Evolutionary conservation across 2,329 filamentous ascomycete genomes (phyloP), one percentile per base, ranked within the genome.

Genomic region (Epicoccum sorghinum): DNA sequence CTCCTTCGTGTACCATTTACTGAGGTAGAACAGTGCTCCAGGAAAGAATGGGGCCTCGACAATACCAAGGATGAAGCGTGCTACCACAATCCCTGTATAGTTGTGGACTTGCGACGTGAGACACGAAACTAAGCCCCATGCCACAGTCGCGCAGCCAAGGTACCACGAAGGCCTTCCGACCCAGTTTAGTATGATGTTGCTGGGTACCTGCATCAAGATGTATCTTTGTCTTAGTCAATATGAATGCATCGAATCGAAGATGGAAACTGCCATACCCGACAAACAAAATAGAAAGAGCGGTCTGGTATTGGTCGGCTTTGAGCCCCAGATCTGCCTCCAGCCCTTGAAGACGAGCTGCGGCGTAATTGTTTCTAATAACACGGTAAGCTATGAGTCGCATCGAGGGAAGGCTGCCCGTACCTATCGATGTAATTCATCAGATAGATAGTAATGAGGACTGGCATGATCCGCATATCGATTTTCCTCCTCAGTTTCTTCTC

Each of bases 191-290:
- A 84, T 62, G 52, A 87, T 75, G 56, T 87, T 88, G 0, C 83
- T 86, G 0, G 85, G 85, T 0, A 87, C 71, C 65, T 87, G 84
- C 80, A 86, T 86, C 10, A 86, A 70, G 0, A 87, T 72, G 60
- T 87, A 87, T 3, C 84, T 67, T 38, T 7, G 5, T 4, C 3
- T 3, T 22, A 8, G 36, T 55, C 8, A 55, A 9, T 29, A 35
- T 24, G 25, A 36, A 39, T 44, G 14, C 48, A 27, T 9, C 46
- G 6, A 6, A 10, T 40, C 3, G 35, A 18, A 3, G 47, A 18
- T 14, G 25, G 13, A 2, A 30, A 22, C 4, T 18, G 0, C 86
- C 68, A 55, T 86, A 86, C 3, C 83, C 60, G 33, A 77, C 75
- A 64, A 89, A 89, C 68, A 87, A 87, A 0, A 88, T 68, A 0